Evolutionary conservation across 345 rosid genomes (phyloP), one percentile per base, ranked within the genome.

Genomic region (Brassica cretica): DNA sequence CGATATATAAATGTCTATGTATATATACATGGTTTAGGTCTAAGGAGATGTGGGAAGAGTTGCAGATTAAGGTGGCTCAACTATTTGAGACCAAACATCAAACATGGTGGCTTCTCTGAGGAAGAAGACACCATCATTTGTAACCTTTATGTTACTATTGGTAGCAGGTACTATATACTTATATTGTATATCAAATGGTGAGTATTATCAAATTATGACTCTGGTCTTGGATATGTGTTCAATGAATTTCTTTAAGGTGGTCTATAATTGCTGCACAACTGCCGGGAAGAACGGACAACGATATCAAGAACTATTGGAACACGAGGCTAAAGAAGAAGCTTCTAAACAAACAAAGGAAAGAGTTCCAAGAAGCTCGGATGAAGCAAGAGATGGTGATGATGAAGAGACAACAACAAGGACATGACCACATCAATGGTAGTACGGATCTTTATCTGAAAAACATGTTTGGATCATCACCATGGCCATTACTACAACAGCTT

Each of bases 51-150:
- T 53, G 60, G 60, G 60, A 53, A 53, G 86, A 91, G 96, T 61
- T 91, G 96, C 64, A 83, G 96, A 5, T 78, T 91, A 30, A 84
- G 96, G 71, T 91, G 96, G 96, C 85, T 91, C 14, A 91, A 91
- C 75, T 91, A 91, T 81, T 81, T 91, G 37, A 84, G 92, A 74
- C 96, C 96, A 46, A 82, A 84, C 73, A 84, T 91, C 72, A 91
- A 86, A 73, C 97, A 81, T 74, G 94, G 97, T 60, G 87, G 87
- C 32, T 91, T 88, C 79, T 78, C 92, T 1, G 85, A 86, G 39
- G 91, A 88, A 63, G 97, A 91, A 85, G 92, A 91, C 25, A 73
- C 59, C 71, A 79, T 79, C 81, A 91, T 91, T 14, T 86, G 85
- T 80, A 69, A 75, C 67, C 88, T 89, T 72, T 85, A 85, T 79